Percentiles rank a stretch among this genome's conserved stretches.
phyloP scores from a whole-genome alignment of 257 asterid genomes.

The Solanum etuberosum region DNA sequence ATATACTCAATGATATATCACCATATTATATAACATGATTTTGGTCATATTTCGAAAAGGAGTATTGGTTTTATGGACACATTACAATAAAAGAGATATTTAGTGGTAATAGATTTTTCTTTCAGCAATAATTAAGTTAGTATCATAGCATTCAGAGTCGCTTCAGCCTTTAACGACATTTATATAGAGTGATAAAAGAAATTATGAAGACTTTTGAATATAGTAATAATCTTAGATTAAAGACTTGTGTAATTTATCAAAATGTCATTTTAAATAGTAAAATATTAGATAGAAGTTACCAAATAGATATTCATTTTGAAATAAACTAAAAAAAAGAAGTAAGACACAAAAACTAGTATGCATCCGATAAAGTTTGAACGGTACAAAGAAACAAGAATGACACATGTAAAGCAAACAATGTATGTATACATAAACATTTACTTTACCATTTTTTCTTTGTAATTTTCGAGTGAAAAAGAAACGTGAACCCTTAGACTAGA shows the following conservation, averaged over 20 bases:
- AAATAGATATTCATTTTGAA: neutral
- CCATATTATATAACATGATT: neutral
- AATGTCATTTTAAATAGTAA: neutral
- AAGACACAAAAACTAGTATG: neutral
- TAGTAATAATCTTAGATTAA: neutral
- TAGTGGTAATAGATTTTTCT: too few species aligned
- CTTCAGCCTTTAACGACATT: too few species aligned
- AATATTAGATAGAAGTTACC: neutral
- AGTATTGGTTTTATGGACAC: too few species aligned
- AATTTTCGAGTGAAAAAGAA: neutral
- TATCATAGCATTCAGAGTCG: too few species aligned
- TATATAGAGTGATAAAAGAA: too few species aligned
- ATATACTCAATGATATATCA: neutral
- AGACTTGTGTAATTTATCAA: neutral
- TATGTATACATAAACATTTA: neutral
- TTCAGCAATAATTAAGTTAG: rapidly evolving
- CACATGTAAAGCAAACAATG: neutral
- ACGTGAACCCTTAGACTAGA: neutral
- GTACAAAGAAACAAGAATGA: neutral
- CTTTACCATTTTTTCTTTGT: neutral
- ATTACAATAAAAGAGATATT: too few species aligned
- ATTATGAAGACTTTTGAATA: too few species aligned
- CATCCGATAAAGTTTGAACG: neutral
- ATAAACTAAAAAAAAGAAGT: neutral
- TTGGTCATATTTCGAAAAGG: neutral